Base-by-base conservation (phyloP, 78 protist species). In the Dictyostelium brefeldianum region DNA sequence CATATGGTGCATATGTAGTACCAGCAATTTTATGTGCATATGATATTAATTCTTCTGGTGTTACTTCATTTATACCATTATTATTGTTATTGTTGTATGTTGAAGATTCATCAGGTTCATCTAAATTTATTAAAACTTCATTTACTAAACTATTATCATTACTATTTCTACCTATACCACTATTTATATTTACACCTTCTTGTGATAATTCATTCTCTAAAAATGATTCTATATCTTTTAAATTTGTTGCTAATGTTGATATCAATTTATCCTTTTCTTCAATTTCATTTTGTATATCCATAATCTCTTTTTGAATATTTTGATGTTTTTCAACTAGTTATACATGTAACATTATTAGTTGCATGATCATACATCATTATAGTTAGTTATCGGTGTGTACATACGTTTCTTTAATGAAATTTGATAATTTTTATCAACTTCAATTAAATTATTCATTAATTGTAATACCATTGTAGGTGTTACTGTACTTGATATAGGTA, bases 21-120 rank as follows among this genome's bases (percentile, higher is more conserved):
- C 93, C 84, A 87, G 84, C 78, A 65, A 87, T 87, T 54, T 87
- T 87, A 22, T 87, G 93, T 64, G 93, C 93, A 87, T 87, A 87
- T 17, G 85, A 77, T 29, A 87, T 87, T 53, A 87, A 64, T 4
- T 87, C 93, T 18, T 87, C 81, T 47, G 93, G 93, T 65, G 75
- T 57, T 36, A 87, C 48, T 6, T 74, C 83, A 47, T 71, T 31
- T 0, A 71, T 47, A 6, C 15, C 18, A 31, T 36, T 46, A 46
- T 36, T 20, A 36, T 36, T 36, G 43, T 36, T 36, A 3, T 36
- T 36, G 43, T 36, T 18, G 62, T 54, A 3, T 8, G 31, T 36
- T 18, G 51, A 31, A 5, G 78, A 6, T 1, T 20, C 51, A 15
- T 25, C 27, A 14, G 46, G 46, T 18, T 50, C 12, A 11, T 75